Percentiles rank a stretch among this genome's conserved stretches.
Evolutionary conservation across 2,329 filamentous ascomycete species (phyloP).

Genomic region (Sphaerulina populicola): DNA sequence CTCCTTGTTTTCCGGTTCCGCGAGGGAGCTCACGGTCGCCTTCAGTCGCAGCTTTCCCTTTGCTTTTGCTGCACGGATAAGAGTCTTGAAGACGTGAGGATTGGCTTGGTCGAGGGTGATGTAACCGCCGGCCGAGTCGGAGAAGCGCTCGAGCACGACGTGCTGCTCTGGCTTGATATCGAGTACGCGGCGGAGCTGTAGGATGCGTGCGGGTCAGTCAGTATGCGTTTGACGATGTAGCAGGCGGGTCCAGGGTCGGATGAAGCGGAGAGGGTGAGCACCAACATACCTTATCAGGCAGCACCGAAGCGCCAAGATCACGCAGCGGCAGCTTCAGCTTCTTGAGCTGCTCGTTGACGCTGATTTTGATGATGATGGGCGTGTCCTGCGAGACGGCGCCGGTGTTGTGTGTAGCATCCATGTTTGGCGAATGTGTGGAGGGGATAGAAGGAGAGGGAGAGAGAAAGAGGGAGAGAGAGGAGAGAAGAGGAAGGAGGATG

Average conservation of each 20-base stretch:
- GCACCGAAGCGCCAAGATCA: slow-evolving; percentile 64
- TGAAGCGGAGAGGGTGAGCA: slow-evolving; percentile 2
- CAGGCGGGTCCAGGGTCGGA: slow-evolving; percentile 2
- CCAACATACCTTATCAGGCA: slow-evolving; percentile 71
- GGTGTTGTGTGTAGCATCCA: slow-evolving; percentile 29
- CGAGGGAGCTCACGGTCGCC: slow-evolving; percentile 29
- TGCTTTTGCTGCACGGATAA: slow-evolving; percentile 92
- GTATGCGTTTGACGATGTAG: slow-evolving; percentile 8
- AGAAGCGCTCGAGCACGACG: slow-evolving; percentile 80
- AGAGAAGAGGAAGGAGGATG: not conserved
- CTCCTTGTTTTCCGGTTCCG: slow-evolving; percentile 14
- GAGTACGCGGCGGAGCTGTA: slow-evolving; percentile 62
- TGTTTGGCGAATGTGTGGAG: slow-evolving; percentile 24
- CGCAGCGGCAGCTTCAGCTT: slow-evolving; percentile 84
- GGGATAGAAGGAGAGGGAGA: not conserved
- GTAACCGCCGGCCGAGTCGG: slow-evolving; percentile 78
- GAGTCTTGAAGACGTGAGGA: slow-evolving; percentile 83
- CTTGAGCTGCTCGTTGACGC: slow-evolving; percentile 64
- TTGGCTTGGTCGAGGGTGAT: slow-evolving; percentile 72
- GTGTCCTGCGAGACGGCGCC: slow-evolving; percentile 56
- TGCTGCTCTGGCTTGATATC: slow-evolving; percentile 54
- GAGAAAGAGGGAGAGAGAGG: not conserved
- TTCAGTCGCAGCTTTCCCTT: slow-evolving; percentile 92
- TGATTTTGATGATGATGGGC: slow-evolving; percentile 76
- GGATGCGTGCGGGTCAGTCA: slow-evolving; percentile 12